phyloP scores from a whole-genome alignment of 768 basidiomycete species.

The Suillus spraguei region DNA sequence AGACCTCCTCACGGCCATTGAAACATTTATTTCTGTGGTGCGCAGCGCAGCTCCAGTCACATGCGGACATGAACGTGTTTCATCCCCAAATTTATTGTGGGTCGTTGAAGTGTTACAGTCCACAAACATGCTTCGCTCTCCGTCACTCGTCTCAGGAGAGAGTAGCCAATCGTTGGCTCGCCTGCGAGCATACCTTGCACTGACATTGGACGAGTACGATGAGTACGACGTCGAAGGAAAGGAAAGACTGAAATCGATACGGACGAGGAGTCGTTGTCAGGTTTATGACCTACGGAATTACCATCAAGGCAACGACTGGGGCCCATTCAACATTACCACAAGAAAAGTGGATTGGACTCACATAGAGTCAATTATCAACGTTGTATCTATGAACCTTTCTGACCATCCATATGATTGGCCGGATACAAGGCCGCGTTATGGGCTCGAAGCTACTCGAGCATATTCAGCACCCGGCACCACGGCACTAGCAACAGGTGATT shows the following conservation, averaged over 20 bases:
- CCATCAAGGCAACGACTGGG: constrained; percentile 50
- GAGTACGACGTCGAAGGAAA: constrained; percentile 30
- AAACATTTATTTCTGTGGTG: constrained; percentile 44
- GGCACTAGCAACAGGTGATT: constrained; percentile 45
- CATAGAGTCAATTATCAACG: constrained; percentile 58
- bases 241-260: constrained; percentile 33
- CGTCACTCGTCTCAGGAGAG: constrained; percentile 11
- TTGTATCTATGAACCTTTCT: constrained; percentile 52
- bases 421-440: constrained; percentile 47
- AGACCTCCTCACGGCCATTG: constrained; percentile 38
- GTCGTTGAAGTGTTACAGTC: constrained; percentile 42
- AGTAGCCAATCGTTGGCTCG: constrained; percentile 41
- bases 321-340: constrained; percentile 48
- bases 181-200: constrained; percentile 51
- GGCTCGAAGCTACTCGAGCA: constrained; percentile 53
- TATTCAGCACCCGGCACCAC: constrained; percentile 52
- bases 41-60: constrained; percentile 36
- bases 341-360: constrained; percentile 64
- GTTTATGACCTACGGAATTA: constrained; percentile 73
- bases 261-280: constrained; percentile 52
- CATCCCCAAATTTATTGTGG: constrained; percentile 50
- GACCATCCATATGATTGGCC: constrained; percentile 43
- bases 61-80: constrained; percentile 21
- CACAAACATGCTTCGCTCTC: constrained; percentile 38
- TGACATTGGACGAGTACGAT: constrained; percentile 40